These are phyloP conservation scores for Spathaspora girioi DNA, from an alignment of 805 yeast species.

Conservation along the genomic window DNA sequence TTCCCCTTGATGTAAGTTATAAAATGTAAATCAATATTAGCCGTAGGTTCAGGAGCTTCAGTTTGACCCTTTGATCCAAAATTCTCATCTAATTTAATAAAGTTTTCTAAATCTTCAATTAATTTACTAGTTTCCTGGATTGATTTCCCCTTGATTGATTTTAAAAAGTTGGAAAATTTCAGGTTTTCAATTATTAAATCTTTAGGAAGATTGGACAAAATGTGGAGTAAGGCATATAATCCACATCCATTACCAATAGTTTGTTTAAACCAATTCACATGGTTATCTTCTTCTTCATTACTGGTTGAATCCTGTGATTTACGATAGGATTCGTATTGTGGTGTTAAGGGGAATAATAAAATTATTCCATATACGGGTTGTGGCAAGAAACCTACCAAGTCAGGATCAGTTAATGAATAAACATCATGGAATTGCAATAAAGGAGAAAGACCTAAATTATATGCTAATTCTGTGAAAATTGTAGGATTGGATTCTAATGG, in stretches of 20 bases:
- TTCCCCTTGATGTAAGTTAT: conserved; percentile 62
- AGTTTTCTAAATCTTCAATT: conserved; percentile 44
- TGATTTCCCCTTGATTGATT: conserved; percentile 6
- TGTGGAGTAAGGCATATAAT: conserved; percentile 78
- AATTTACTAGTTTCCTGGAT: conserved; percentile 36
- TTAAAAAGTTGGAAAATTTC: conserved; percentile 14
- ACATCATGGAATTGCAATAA: conserved; percentile 70
- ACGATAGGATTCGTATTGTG: conserved; percentile 52
- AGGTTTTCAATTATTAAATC: conserved; percentile 42
- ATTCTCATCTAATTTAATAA: conserved; percentile 38
- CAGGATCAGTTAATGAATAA: conserved; percentile 80
- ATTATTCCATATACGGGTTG: conserved; percentile 74
- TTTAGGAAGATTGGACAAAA: conserved; percentile 42
- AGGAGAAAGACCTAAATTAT: conserved; percentile 61
- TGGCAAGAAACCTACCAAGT: conserved; percentile 75
- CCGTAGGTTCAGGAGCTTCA: conserved; percentile 58
- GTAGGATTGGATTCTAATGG: conserved; percentile 92
- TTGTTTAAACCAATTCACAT: conserved; percentile 77
- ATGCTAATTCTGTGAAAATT: conserved; percentile 69
- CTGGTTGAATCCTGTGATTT: conserved; percentile 31
- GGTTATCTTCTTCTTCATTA: conserved; percentile 5
- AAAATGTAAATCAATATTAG: conserved; percentile 62
- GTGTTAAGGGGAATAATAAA: conserved; percentile 79
- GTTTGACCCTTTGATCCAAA: conserved; percentile 59
- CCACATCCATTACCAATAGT: conserved; percentile 91